A percentile compares a stretch with the other conserved stretches of the same genome.
These are phyloP conservation scores for Xerocomus spinulosus DNA, from an alignment of 768 basidiomycete species.

Conservation along the genomic window DNA sequence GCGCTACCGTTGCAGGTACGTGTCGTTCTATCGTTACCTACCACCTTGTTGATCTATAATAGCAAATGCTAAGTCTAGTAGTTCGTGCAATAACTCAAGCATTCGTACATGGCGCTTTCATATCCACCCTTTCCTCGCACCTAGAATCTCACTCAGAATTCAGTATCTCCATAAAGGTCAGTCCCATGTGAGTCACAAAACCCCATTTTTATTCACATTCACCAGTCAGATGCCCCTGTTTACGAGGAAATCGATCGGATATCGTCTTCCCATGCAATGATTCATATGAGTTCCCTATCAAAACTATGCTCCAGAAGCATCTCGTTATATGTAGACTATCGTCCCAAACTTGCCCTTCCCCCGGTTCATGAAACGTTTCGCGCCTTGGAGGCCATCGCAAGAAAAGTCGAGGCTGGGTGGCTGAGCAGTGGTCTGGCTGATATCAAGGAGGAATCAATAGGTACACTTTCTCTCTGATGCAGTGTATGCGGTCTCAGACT, in stretches of 20 bases:
- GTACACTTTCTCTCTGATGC: slow-evolving; percentile 32
- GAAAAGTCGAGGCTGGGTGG: slow-evolving; percentile 48
- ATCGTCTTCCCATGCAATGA: slow-evolving; percentile 34
- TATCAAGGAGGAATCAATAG: slow-evolving; percentile 18
- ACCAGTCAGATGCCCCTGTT: slow-evolving; percentile 33
- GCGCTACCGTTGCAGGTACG: slow-evolving; percentile 54
- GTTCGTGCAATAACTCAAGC: slow-evolving; percentile 49
- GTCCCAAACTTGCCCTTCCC: slow-evolving; percentile 25
- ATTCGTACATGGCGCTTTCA: slow-evolving; percentile 54
- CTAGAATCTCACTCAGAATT: slow-evolving; percentile 22
- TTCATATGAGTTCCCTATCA: slow-evolving; percentile 38
- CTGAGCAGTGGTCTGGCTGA: slow-evolving; percentile 33
- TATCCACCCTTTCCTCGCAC: slow-evolving; percentile 40
- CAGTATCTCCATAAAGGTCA: slow-evolving; percentile 17
- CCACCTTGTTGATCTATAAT: neutral
- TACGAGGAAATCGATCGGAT: slow-evolving; percentile 31
- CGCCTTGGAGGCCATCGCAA: slow-evolving; percentile 34
- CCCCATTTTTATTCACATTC: slow-evolving; percentile 4
- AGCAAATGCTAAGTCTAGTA: slow-evolving; percentile 30
- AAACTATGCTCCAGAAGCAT: slow-evolving; percentile 34
- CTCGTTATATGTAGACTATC: slow-evolving; percentile 35
- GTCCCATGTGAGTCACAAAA: neutral
- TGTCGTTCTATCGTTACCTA: slow-evolving; percentile 24
- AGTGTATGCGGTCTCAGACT: slow-evolving; percentile 3
- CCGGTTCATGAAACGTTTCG: slow-evolving; percentile 27